phyloP scores from a whole-genome alignment of 371 early-diverging fungal genomes.

The Syncephalastrum monosporum region DNA sequence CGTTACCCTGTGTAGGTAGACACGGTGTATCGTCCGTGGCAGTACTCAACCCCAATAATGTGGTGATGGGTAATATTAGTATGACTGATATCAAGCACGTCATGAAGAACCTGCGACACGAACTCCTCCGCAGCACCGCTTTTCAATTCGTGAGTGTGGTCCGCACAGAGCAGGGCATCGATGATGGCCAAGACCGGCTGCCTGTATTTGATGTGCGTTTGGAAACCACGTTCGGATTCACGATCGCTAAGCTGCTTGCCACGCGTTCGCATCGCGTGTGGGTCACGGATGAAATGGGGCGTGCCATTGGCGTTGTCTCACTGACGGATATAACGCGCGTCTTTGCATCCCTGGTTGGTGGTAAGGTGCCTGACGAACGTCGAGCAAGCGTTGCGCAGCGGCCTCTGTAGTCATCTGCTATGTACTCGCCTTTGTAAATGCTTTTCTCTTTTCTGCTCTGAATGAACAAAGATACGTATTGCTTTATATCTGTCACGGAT shows the following conservation, averaged over 20 bases:
- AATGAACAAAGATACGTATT: too few relatives aligned
- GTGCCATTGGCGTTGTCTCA: slow-evolving; percentile 66
- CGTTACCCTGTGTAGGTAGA: slow-evolving; percentile 33
- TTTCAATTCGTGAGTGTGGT: slow-evolving; percentile 54
- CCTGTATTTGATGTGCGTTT: slow-evolving; percentile 79
- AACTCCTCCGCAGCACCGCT: slow-evolving; percentile 50
- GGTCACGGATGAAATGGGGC: slow-evolving; percentile 62
- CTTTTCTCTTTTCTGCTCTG: too few relatives aligned
- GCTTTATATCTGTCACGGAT: too few relatives aligned
- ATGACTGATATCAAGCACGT: slow-evolving; percentile 69
- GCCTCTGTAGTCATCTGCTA: too few relatives aligned
- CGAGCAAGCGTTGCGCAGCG: slow-evolving; percentile 10
- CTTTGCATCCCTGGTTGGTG: slow-evolving; percentile 26
- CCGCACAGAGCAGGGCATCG: slow-evolving; percentile 47
- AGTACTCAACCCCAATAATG: slow-evolving; percentile 55
- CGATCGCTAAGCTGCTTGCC: slow-evolving; percentile 76
- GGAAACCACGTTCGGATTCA: slow-evolving; percentile 65
- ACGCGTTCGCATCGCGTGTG: slow-evolving; percentile 84
- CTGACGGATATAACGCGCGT: slow-evolving; percentile 72
- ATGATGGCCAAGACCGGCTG: slow-evolving; percentile 65
- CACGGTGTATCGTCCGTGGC: slow-evolving; percentile 64
- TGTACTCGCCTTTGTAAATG: too few relatives aligned
- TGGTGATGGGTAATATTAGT: slow-evolving; percentile 70
- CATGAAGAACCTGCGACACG: slow-evolving; percentile 43
- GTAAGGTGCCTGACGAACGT: slow-evolving; percentile 4